Evolutionary conservation across 2,329 filamentous ascomycete genomes (phyloP), one percentile per base, ranked within the genome.

Genomic region (Monilinia fructigena): DNA sequence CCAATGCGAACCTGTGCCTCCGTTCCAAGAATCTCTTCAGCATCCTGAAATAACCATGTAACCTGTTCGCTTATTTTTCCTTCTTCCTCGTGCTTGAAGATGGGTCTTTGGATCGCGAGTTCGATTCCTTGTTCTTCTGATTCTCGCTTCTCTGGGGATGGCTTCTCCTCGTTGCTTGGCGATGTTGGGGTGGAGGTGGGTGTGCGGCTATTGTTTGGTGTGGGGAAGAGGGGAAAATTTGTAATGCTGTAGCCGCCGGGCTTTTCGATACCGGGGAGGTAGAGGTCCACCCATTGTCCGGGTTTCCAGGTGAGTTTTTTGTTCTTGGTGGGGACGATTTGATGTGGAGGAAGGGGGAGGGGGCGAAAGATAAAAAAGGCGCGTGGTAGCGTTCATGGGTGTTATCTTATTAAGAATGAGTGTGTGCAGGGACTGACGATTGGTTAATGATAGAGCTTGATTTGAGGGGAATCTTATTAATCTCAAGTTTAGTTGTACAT

Each of bases 311-410:
- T 59, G 26, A 59, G 23, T 7, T 40, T 40, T 40, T 40, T 40
- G 11, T 7, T 14, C 3, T 12, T 28, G 40, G 7, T 1, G 38
- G 8, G n/a, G 18, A 12, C 14, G 38, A 8, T 11, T 20, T 14
- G 55, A 26, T 26, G 35, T 16, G 35, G 38, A 28, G 23, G 50
- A 8, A 8, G 18, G 20, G 20, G 40, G 14, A 47, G 18, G 26
- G 26, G 55, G 26, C 4, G 55, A 58, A 1, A 58, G 40, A 31
- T 59, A 59, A 59, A 59, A 47, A 12, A 59, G 55, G 20, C 55
- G 40, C 0, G 55, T 59, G 40, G 23, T 59, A 2, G 40, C 20
- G 18, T 59, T 59, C 16, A 47, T 16, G 6, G 40, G 26, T 31
- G 5, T 47, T 20, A 47, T 20, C n/a, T 28, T 28, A 2, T 18